Conservation (phyloP, 2,329 filamentous ascomycete species). For the Ambrosiella cleistominuta region DNA sequence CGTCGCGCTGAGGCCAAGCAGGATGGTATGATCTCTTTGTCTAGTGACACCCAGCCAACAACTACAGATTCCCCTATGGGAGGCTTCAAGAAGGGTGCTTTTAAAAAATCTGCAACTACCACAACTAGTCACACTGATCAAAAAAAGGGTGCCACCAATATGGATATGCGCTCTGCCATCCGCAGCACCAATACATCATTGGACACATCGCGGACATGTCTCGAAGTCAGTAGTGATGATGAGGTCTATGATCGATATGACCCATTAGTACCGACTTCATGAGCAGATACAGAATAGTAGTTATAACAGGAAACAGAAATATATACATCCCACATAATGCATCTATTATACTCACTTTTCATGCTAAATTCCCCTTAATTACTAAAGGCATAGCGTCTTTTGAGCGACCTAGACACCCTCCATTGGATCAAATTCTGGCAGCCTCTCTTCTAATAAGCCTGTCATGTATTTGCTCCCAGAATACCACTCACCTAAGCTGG, state of each 20-base stretch:
- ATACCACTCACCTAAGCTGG: constrained; percentile 47
- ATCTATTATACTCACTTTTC: background rate
- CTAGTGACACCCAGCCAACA: constrained; percentile 24
- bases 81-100: constrained; percentile 49
- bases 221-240: constrained; percentile 33
- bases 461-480: constrained; percentile 48
- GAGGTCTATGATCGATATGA: constrained; percentile 56
- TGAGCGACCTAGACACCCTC: background rate
- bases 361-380: no score
- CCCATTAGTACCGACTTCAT: constrained; percentile 35
- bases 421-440: constrained; percentile 25
- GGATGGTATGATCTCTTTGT: constrained; percentile 51
- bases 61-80: constrained; percentile 17
- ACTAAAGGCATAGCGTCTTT: no score
- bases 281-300: no score
- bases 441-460: constrained; percentile 44
- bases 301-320: no score
- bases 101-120: constrained; percentile 48
- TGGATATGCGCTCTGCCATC: no score
- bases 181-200: background rate
- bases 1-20: constrained; percentile 55
- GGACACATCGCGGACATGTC: background rate
- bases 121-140: constrained; percentile 13
- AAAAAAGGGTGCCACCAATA: background rate
- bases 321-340: background rate